Conservation (phyloP, 768 basidiomycete genomes). For the Boletus reticulatus region DNA sequence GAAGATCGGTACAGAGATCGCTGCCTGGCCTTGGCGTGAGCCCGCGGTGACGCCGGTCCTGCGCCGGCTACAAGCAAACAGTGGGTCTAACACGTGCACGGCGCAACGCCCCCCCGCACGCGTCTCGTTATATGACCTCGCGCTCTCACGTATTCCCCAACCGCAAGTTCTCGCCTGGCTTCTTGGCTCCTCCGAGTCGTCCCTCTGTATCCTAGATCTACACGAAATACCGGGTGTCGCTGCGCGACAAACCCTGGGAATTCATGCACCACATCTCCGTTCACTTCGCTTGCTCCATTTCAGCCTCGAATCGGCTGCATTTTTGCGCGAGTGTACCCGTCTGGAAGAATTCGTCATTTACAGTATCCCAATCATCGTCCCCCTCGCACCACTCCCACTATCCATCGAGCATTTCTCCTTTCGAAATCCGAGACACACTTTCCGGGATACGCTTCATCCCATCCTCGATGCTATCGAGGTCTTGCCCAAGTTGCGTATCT, state of each 20-base stretch:
- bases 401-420: conserved; percentile 42
- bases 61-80: background rate
- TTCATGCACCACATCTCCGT: conserved; percentile 35
- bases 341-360: conserved; percentile 42
- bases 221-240: conserved; percentile 33
- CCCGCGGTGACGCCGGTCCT: conserved; percentile 12
- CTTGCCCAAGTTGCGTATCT: conserved; percentile 34
- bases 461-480: conserved; percentile 32
- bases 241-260: conserved; percentile 25
- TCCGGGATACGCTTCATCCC: conserved; percentile 22
- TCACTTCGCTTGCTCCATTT: conserved; percentile 43
- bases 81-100: background rate
- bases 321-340: conserved; percentile 35
- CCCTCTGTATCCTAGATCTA: conserved; percentile 41
- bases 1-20: conserved; percentile 38
- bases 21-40: conserved; percentile 31
- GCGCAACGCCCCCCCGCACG: conserved; percentile 7
- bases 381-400: conserved; percentile 34
- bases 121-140: conserved; percentile 40
- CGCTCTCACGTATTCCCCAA: conserved; percentile 34
- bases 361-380: conserved; percentile 34
- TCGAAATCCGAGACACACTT: conserved; percentile 27
- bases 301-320: conserved; percentile 29
- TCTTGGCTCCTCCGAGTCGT: conserved; percentile 32
- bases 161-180: conserved; percentile 37